Evolutionary conservation across 441 rosid genomes (phyloP).

Genomic region (Gossypium gossypioides): DNA sequence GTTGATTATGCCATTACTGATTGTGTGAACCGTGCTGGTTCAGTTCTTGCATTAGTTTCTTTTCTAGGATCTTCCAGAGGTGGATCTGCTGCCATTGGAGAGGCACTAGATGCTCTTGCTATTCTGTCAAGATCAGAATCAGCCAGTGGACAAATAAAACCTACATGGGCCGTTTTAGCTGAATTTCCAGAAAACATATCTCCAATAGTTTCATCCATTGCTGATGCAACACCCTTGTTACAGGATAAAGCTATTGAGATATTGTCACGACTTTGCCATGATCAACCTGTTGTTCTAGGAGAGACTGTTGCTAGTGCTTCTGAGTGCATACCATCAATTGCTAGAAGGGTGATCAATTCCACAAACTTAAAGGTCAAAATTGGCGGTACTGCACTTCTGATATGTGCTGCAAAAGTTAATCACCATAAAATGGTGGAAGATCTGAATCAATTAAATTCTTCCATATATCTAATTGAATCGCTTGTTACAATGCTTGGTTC

Average conservation of each 20-base stretch:
- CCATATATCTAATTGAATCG: slow-evolving; percentile 59
- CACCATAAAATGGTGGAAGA: slow-evolving; percentile 76
- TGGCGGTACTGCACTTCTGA: slow-evolving; percentile 93
- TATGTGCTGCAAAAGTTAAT: slow-evolving; percentile 88
- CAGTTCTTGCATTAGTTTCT: slow-evolving; percentile 89
- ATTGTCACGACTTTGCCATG: slow-evolving; percentile 75
- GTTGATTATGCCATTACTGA: slow-evolving; percentile 70
- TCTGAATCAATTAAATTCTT: slow-evolving; percentile 67
- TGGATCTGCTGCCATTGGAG: slow-evolving; percentile 62
- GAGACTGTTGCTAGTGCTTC: slow-evolving; percentile 51
- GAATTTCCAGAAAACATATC: slow-evolving; percentile 69
- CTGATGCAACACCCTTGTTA: slow-evolving; percentile 59
- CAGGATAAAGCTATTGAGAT: slow-evolving; percentile 97
- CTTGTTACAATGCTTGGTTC: slow-evolving; percentile 65
- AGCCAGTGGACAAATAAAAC: slow-evolving; percentile 52
- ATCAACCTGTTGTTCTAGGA: slow-evolving; percentile 76
- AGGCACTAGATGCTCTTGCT: slow-evolving; percentile 91
- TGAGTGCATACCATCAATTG: slow-evolving; percentile 63
- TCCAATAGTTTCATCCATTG: slow-evolving; percentile 80
- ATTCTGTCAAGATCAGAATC: slow-evolving; percentile 70
- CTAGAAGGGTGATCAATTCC: slow-evolving; percentile 66
- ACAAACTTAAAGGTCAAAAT: slow-evolving; percentile 60
- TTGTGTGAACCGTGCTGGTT: slow-evolving; percentile 84
- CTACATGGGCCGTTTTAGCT: slow-evolving; percentile 89
- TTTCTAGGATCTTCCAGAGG: slow-evolving; percentile 71